Percentiles rank a stretch among this genome's conserved stretches.
phyloP scores from a whole-genome alignment of 179 eudicot genomes.

The Camellia oleifera region DNA sequence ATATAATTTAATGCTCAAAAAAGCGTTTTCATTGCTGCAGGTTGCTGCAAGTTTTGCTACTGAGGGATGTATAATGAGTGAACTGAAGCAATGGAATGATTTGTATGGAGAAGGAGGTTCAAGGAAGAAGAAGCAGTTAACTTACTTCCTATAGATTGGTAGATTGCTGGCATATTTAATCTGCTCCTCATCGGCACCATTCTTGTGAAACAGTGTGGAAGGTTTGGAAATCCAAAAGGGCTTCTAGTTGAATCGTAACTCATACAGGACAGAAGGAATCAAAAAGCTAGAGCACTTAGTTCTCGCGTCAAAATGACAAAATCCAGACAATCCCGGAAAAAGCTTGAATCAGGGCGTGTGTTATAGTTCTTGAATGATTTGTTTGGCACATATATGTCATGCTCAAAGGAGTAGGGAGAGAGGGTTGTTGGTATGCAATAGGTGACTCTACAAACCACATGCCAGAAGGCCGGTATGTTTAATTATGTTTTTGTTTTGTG shows the following conservation, averaged over 20 bases:
- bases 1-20: not conserved
- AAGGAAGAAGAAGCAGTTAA: conserved; percentile 84
- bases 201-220: conserved; percentile 3
- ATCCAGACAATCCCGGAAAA: conserved; percentile 18
- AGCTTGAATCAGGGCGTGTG: conserved; percentile 21
- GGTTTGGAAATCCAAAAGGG: not conserved
- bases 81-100: conserved; percentile 93
- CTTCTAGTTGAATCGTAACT: not conserved
- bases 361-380: not conserved
- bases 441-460: not conserved
- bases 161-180: not conserved
- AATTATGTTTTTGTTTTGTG: conserved; percentile 5
- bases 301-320: conserved; percentile 17
- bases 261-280: not conserved
- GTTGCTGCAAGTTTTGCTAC: conserved; percentile 95
- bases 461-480: not conserved
- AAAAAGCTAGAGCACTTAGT: conserved; percentile 1
- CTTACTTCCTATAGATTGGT: conserved; percentile 72
- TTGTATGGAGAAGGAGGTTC: conserved; percentile 95
- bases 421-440: conserved; percentile 7
- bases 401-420: not conserved
- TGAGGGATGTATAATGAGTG: conserved; percentile 82
- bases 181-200: not conserved
- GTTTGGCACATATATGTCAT: conserved; percentile 1
- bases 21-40: conserved; percentile 29